These are phyloP conservation scores for Pistacia vera DNA, from an alignment of 345 rosid genomes.

Conservation along the genomic window DNA sequence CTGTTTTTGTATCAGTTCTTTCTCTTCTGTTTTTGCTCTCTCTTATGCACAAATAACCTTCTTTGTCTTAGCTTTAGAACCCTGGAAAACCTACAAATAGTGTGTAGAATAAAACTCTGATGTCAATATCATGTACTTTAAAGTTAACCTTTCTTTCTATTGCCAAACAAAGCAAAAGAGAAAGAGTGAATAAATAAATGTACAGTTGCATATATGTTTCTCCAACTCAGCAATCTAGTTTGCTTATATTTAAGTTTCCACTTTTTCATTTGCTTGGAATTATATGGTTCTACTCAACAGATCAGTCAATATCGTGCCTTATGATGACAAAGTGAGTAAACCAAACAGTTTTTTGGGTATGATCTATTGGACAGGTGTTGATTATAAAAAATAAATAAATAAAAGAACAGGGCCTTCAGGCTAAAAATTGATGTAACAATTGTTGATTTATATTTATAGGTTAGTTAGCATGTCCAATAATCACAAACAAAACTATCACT, in stretches of 20 bases:
- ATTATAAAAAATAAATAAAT: background rate
- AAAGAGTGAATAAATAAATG: background rate
- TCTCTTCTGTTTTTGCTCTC: no score
- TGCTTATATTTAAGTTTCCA: background rate
- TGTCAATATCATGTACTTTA: slow-evolving; percentile 9
- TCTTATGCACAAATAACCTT: no score
- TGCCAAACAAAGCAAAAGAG: background rate
- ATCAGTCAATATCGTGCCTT: background rate
- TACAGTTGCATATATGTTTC: background rate
- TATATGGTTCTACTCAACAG: background rate
- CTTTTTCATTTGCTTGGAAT: background rate
- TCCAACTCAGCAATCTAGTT: background rate
- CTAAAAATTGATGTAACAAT: background rate
- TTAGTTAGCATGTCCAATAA: background rate
- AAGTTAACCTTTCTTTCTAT: background rate
- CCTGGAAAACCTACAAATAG: no score
- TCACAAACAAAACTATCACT: background rate
- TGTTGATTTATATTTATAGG: background rate
- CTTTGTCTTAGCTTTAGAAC: no score
- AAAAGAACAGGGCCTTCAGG: background rate
- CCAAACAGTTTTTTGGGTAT: background rate
- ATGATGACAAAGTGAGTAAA: background rate
- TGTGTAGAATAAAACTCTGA: background rate
- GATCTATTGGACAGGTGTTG: background rate
- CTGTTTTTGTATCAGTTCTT: no score